Percentiles rank a stretch among this genome's conserved stretches.
Conservation (phyloP, 805 yeast species). For the Isabelozyma pseudorhagii region DNA sequence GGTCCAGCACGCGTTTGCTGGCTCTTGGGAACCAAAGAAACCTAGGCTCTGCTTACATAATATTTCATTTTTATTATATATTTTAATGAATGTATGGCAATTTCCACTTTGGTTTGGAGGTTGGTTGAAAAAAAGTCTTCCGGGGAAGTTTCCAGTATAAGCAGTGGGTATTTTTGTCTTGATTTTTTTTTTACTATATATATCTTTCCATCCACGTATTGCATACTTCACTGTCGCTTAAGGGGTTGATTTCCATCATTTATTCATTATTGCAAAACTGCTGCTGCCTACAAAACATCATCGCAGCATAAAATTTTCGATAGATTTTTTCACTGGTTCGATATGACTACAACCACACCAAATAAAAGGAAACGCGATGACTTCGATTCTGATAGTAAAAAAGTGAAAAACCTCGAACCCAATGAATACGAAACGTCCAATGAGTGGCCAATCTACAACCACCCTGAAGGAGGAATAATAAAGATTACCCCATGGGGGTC, state of each 20-base stretch:
- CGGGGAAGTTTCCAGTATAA: neutral
- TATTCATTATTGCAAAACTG: neutral
- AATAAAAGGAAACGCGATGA: conserved; percentile 11
- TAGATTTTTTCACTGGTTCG: neutral
- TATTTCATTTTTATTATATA: no score
- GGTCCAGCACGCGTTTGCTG: neutral
- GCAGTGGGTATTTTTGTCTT: neutral
- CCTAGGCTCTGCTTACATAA: neutral
- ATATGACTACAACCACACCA: conserved; percentile 2
- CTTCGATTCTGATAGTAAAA: conserved; percentile 10
- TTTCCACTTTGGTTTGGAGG: neutral
- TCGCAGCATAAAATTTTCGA: neutral
- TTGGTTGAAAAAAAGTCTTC: neutral
- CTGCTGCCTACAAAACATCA: neutral
- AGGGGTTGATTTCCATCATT: no score
- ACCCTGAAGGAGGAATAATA: conserved; percentile 61
- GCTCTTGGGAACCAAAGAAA: neutral
- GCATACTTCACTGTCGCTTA: neutral
- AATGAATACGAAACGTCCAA: conserved; percentile 18
- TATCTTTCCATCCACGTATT: neutral
- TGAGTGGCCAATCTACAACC: conserved; percentile 56
- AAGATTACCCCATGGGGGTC: conserved; percentile 67
- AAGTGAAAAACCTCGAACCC: conserved; percentile 10
- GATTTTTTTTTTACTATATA: no score
- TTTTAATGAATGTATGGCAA: neutral